Base-by-base conservation (phyloP, 2,329 filamentous ascomycete species). In the Ophiostoma ulmi region DNA sequence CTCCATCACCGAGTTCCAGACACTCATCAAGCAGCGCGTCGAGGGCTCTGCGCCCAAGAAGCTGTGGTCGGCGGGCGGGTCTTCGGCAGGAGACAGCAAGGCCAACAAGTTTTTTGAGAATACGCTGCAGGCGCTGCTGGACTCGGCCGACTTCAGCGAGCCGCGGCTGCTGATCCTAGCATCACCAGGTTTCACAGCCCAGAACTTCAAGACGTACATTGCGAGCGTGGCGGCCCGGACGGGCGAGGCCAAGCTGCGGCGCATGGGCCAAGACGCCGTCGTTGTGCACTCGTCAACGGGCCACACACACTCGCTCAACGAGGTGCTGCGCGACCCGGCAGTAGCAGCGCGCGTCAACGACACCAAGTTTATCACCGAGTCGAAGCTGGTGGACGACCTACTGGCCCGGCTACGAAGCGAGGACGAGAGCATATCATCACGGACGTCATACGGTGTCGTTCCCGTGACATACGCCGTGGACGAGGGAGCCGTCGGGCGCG, bases 321-420 rank as follows among this genome's bases (percentile, higher is more conserved):
- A 98, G 79, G 90, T 97, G 0, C 86, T 99, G 67, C 90, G 92
- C 76, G 94, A 90, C 68, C 88, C 90, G 1, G 90, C 93, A 70
- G 92, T 97, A 10, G 85, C 90, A 68, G 85, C 86, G 1, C 90
- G 91, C 74, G 87, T 98, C 76, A 89, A 90, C 72, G 89, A 97
- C 78, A 95, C 93, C 74, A 95, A 94, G 76, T 97, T 95, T 78
- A 90, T 92, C 2, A 88, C 89, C 72, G 94, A 97, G 80, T 93
- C 93, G 0, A 86, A 85, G 52, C 84, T 92, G 72, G 93, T 99
- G 88, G 93, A 98, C 76, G 87, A 89, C 64, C 93, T 98, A 77
- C 88, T 91, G 75, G 86, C 89, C 0, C 83, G 92, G 72, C 83
- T 99, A 72, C 89, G 94, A 69, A 87, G 88, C 72, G 94, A 98